These are phyloP conservation scores for Nicotiana benthamiana DNA, from an alignment of 257 asterid species.

Conservation along the genomic window DNA sequence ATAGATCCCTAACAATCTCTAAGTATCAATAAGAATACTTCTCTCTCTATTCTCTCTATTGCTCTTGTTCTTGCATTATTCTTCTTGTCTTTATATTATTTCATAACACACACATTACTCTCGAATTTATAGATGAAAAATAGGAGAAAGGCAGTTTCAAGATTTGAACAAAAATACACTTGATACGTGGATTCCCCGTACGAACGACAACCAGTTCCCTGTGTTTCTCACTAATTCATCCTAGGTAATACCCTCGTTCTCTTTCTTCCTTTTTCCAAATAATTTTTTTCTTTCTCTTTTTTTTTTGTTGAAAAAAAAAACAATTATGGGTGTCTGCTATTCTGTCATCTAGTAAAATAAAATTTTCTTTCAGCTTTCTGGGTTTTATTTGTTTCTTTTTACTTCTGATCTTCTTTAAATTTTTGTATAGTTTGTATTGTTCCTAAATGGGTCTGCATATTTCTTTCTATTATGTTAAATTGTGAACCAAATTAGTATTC, in stretches of 20 bases:
- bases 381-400: background rate
- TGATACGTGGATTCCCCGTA: constrained; percentile 2
- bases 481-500: background rate
- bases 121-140: background rate
- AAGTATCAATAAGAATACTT: no score
- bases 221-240: background rate
- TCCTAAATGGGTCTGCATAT: background rate
- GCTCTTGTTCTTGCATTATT: no score
- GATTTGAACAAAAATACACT: background rate
- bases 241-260: background rate
- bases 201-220: background rate
- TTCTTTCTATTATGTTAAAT: background rate
- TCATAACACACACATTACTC: background rate
- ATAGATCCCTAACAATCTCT: no score
- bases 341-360: background rate
- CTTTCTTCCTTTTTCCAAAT: background rate
- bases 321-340: background rate
- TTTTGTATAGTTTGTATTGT: background rate
- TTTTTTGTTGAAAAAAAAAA: background rate
- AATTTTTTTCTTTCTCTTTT: background rate
- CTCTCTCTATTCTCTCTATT: no score
- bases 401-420: background rate
- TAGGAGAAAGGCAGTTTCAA: background rate
- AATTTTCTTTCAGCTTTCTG: background rate
- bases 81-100: no score